phyloP scores from a whole-genome alignment of 148 eudicot species.

The Chenopodium berlandieri region DNA sequence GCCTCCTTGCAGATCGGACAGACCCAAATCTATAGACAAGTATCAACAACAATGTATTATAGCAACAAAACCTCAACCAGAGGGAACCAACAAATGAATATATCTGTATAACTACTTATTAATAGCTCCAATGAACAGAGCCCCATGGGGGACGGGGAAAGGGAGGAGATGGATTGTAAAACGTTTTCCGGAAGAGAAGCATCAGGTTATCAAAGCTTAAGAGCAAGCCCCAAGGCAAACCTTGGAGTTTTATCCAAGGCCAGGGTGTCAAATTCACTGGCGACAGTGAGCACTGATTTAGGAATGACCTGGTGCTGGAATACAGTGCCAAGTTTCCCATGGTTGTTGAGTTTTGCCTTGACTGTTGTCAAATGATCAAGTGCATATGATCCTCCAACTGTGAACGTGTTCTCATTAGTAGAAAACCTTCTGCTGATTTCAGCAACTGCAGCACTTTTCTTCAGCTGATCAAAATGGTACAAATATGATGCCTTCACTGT shows the following conservation, averaged over 20 bases:
- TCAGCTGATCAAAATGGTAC: slow-evolving; percentile 62
- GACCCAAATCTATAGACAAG: not conserved
- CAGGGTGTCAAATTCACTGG: slow-evolving; percentile 70
- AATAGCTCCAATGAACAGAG: slow-evolving; percentile 33
- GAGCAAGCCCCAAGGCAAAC: slow-evolving; percentile 73
- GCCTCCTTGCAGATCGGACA: not conserved
- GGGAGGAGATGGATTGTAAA: slow-evolving; percentile 10
- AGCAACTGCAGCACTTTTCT: slow-evolving; percentile 64
- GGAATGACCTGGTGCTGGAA: slow-evolving; percentile 78
- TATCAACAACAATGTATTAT: slow-evolving; percentile 5
- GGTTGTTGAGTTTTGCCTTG: slow-evolving; percentile 84
- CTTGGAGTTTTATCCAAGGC: slow-evolving; percentile 74
- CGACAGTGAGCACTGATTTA: slow-evolving; percentile 66
- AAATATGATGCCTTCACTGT: slow-evolving; percentile 77
- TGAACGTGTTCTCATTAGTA: slow-evolving; percentile 78
- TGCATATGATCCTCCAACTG: slow-evolving; percentile 77
- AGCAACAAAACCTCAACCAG: slow-evolving; percentile 19
- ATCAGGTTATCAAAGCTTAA: slow-evolving; percentile 53
- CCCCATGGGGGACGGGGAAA: slow-evolving; percentile 12
- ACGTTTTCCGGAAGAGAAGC: slow-evolving; percentile 11
- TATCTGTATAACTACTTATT: slow-evolving; percentile 42
- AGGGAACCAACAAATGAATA: slow-evolving; percentile 34
- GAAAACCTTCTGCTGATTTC: slow-evolving; percentile 79
- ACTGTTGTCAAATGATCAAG: slow-evolving; percentile 55
- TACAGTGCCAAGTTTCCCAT: slow-evolving; percentile 65